phyloP scores from a whole-genome alignment of 2,329 filamentous ascomycete species.

The Apiospora saccharicola region DNA sequence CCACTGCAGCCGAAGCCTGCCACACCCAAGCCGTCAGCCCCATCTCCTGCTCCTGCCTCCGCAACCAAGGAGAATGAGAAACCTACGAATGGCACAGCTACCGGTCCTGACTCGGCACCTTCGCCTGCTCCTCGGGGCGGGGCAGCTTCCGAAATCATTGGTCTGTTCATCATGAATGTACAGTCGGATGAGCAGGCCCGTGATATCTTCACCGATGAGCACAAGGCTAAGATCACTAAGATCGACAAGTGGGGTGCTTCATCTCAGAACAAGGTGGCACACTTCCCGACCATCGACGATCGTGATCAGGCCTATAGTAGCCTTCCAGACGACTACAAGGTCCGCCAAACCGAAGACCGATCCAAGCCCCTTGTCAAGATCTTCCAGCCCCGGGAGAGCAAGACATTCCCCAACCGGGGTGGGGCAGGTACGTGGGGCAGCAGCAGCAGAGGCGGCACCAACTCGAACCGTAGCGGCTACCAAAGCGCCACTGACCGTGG shows the following conservation, averaged over 20 bases:
- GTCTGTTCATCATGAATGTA: constrained; percentile 89
- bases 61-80: constrained; percentile 64
- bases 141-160: constrained; percentile 72
- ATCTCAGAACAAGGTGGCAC: constrained; percentile 76
- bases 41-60: constrained; percentile 43
- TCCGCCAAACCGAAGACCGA: constrained; percentile 73
- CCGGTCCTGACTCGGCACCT: constrained; percentile 59
- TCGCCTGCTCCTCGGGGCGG: constrained; percentile 67
- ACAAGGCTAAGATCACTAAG: constrained; percentile 80
- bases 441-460: constrained; percentile 63
- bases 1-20: constrained; percentile 56
- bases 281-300: constrained; percentile 82
- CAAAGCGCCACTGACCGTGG: constrained; percentile 81
- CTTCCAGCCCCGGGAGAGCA: constrained; percentile 74
- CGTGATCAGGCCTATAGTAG: constrained; percentile 80
- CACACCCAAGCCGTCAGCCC: constrained; percentile 53
- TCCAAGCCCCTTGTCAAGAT: constrained; percentile 84
- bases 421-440: constrained; percentile 73
- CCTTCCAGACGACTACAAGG: constrained; percentile 79
- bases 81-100: constrained; percentile 59
- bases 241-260: constrained; percentile 80
- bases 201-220: constrained; percentile 82
- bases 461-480: constrained; percentile 74
- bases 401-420: constrained; percentile 64
- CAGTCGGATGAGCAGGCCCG: constrained; percentile 84